Evolutionary conservation across 2,329 filamentous ascomycete genomes (phyloP), one percentile per base, ranked within the genome.

Genomic region (Aaosphaeria pasadenensis): DNA sequence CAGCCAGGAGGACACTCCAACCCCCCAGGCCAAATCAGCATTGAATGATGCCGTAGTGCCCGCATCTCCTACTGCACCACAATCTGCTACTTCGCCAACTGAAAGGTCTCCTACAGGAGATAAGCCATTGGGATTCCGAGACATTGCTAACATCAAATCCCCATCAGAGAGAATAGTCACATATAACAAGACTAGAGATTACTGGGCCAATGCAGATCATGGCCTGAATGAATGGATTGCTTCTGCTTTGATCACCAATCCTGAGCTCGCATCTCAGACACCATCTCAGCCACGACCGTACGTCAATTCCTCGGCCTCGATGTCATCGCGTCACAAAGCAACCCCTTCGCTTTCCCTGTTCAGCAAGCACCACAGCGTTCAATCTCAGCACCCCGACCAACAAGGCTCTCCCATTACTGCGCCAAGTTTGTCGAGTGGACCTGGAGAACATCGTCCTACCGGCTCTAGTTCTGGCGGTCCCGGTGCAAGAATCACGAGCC

Each of bases 191-290:
- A 87, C 88, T 0, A 82, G 89, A 40, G 74, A 81, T 11, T 81
- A 87, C 41, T 90, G 91, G 66, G 85, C 87, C 0, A 69, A 73
- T 9, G 83, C 87, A 64, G 84, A 96, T 50, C 87, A 87, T 5
- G 90, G 91, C 1, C 74, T 97, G n/a, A 76, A 71, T 46, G 70
- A 77, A 54, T 86, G 83, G 83, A 63, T 86, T 13, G 64, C 72
- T 39, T 63, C 72, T 11, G 80, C 76, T 11, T 54, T 78, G 4
- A 71, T 74, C 13, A 65, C 72, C 28, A 72, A 81, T 44, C 77
- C 82, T 1, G 80, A 84, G 43, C 75, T 83, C 58, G 70, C 72
- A 13, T 62, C 56, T 11, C 58, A 63, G 39, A 36, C 33, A 36
- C 33, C 33, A 9, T 24, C 17, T 24, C 33, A 36, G n/a, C 56